These are phyloP conservation scores for Cyclotella distinguenda DNA, from an alignment of 108 stramenopile species.

Conservation along the genomic window DNA sequence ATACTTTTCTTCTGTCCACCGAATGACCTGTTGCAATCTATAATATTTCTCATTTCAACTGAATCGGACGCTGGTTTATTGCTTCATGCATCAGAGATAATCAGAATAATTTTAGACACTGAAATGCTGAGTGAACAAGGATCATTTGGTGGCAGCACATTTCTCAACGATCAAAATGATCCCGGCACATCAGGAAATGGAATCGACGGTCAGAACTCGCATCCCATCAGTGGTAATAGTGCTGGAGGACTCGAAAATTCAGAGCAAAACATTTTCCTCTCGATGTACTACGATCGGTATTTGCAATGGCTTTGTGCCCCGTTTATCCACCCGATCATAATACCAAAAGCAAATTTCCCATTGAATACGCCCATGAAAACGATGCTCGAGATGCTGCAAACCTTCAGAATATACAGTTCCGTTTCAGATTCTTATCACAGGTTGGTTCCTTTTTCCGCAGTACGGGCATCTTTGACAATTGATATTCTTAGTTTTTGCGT, in stretches of 20 bases:
- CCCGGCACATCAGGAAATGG: slow-evolving; percentile 2
- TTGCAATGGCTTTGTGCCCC: slow-evolving; percentile 79
- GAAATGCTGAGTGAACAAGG: slow-evolving; percentile 71
- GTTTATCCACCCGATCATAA: slow-evolving; percentile 74
- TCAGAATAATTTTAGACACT: slow-evolving; percentile 82
- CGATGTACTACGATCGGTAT: slow-evolving; percentile 83
- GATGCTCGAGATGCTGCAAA: slow-evolving; percentile 33
- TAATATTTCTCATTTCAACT: slow-evolving; percentile 64
- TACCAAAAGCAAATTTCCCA: slow-evolving; percentile 36
- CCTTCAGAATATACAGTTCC: slow-evolving; percentile 41
- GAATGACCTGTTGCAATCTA: slow-evolving; percentile 69
- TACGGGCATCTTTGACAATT: slow-evolving; percentile 76
- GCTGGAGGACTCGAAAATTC: slow-evolving; percentile 9
- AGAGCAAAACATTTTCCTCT: slow-evolving; percentile 78
- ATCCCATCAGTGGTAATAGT: slow-evolving; percentile 4
- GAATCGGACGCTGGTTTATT: slow-evolving; percentile 82
- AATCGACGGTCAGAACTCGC: slow-evolving; percentile 14
- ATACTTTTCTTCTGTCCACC: slow-evolving; percentile 69
- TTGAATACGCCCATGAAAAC: slow-evolving; percentile 10
- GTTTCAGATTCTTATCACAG: slow-evolving; percentile 44
- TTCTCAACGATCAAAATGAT: slow-evolving; percentile 60
- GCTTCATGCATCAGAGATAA: slow-evolving; percentile 79
- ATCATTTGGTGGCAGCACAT: slow-evolving; percentile 32
- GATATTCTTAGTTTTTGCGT: slow-evolving; percentile 88
- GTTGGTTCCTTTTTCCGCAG: slow-evolving; percentile 53